phyloP scores from a whole-genome alignment of 805 yeast species.

The Candida chauliodis region DNA sequence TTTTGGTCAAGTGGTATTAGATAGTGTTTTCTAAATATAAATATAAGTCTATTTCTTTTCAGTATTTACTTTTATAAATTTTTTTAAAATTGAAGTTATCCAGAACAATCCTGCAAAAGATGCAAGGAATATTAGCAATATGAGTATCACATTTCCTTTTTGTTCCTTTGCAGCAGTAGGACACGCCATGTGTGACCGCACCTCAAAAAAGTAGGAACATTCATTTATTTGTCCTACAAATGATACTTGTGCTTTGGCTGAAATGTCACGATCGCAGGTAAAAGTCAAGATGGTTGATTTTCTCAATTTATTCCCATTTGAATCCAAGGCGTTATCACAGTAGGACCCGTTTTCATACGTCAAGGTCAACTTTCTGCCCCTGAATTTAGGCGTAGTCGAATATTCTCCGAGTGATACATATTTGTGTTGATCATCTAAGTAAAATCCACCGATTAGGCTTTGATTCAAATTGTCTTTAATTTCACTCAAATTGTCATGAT shows the following conservation, averaged over 20 bases:
- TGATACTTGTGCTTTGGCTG: constrained; percentile 59
- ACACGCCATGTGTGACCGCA: constrained; percentile 81
- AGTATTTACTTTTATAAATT: not conserved
- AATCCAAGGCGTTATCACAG: constrained; percentile 40
- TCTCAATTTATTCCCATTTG: constrained; percentile 44
- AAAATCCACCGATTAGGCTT: constrained; percentile 39
- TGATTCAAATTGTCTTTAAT: constrained; percentile 41
- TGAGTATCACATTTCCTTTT: constrained; percentile 5
- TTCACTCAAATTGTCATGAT: constrained; percentile 34
- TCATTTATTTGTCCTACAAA: constrained; percentile 71
- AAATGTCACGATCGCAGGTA: constrained; percentile 74
- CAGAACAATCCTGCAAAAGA: constrained; percentile 6
- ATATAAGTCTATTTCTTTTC: not conserved
- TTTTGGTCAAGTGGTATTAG: constrained; percentile 5
- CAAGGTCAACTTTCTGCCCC: constrained; percentile 68
- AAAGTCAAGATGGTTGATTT: constrained; percentile 68
- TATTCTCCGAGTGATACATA: constrained; percentile 53
- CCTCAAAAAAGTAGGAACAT: constrained; percentile 82
- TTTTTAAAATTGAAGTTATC: constrained; percentile 6
- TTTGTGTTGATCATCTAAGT: constrained; percentile 36
- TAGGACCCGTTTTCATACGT: constrained; percentile 68
- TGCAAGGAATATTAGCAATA: constrained; percentile 1
- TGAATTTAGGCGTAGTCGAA: constrained; percentile 56
- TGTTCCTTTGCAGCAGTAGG: constrained; percentile 62
- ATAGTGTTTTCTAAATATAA: constrained; percentile 4